Conservation (phyloP, 495 filamentous ascomycete genomes). For the Parmelia sp. region DNA sequence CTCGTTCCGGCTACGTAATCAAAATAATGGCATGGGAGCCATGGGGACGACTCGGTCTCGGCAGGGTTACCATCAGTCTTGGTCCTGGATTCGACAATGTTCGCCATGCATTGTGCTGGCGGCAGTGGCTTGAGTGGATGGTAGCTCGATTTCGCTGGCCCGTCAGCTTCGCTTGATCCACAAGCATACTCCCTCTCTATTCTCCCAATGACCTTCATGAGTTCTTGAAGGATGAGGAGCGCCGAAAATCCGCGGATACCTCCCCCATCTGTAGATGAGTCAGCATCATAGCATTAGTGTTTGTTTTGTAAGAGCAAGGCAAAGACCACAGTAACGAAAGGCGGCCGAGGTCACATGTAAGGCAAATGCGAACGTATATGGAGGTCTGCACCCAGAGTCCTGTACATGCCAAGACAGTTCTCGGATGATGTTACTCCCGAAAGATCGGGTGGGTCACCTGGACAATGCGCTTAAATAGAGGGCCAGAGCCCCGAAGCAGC, state of each 20-base stretch:
- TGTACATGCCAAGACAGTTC: too few relatives aligned
- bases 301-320: neutral
- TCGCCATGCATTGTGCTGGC: neutral
- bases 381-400: too few relatives aligned
- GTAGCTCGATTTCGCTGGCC: conserved; percentile 23
- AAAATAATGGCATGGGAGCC: conserved; percentile 29
- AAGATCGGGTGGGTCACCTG: too few relatives aligned
- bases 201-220: conserved; percentile 25
- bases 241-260: conserved; percentile 29
- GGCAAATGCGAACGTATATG: neutral
- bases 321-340: neutral
- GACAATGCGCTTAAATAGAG: too few relatives aligned
- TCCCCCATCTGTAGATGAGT: conserved; percentile 22
- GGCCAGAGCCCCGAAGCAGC: too few relatives aligned
- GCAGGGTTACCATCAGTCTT: neutral
- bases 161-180: conserved; percentile 11
- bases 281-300: neutral
- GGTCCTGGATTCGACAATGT: conserved; percentile 1
- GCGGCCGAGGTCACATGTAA: neutral
- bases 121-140: conserved; percentile 15
- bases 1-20: conserved; percentile 30
- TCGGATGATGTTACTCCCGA: too few relatives aligned
- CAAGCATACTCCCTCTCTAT: conserved; percentile 2
- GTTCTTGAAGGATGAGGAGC: conserved; percentile 25
- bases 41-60: conserved; percentile 16